Evolutionary conservation across 306 rosid species (phyloP).

Genomic region (Castanea mollissima): DNA sequence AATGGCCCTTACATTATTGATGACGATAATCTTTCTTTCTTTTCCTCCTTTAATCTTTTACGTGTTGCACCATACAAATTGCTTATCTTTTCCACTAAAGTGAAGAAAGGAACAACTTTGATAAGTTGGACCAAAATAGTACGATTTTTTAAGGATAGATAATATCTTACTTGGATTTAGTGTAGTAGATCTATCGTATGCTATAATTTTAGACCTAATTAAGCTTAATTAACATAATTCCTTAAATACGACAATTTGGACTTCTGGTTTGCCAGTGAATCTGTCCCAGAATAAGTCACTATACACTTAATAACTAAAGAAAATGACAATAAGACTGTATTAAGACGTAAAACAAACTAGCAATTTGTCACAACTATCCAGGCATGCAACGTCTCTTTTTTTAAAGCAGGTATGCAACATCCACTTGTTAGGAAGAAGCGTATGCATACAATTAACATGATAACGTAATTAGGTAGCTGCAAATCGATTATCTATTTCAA

Average conservation of each 20-base stretch:
- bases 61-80: slow-evolving; percentile 18
- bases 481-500: no score
- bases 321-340: no score
- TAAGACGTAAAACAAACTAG: no score
- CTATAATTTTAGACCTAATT: neutral
- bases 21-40: slow-evolving; percentile 9
- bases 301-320: no score
- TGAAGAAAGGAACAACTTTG: slow-evolving; percentile 26
- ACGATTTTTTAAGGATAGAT: neutral
- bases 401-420: no score
- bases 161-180: neutral
- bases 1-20: neutral
- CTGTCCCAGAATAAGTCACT: no score
- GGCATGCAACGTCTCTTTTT: no score
- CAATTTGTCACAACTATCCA: no score
- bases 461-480: no score
- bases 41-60: neutral
- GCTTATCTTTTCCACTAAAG: slow-evolving; percentile 12
- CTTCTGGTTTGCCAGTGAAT: neutral
- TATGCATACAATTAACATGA: no score
- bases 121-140: slow-evolving; percentile 2
- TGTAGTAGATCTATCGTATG: neutral
- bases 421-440: no score
- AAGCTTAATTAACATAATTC: neutral
- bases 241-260: neutral